A percentile compares a stretch with the other conserved stretches of the same genome.
These are phyloP conservation scores for Elsinoe fawcettii DNA, from an alignment of 2,329 filamentous ascomycete genomes.

Conservation along the genomic window DNA sequence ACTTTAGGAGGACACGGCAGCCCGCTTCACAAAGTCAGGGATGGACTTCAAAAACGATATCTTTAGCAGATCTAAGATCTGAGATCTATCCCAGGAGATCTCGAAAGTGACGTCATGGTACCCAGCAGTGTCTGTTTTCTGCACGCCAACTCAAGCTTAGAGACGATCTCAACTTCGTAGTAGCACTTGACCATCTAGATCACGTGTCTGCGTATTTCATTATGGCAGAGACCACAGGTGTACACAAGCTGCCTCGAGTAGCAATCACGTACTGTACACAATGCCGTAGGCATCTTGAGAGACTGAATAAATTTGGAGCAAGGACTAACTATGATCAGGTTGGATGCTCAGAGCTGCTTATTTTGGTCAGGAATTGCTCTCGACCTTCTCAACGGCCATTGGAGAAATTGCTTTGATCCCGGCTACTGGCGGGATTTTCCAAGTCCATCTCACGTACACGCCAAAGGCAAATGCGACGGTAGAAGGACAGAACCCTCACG, in stretches of 20 bases:
- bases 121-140: not conserved
- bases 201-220: not conserved
- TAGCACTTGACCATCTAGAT: too few relatives aligned
- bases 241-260: conserved; percentile 55
- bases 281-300: conserved; percentile 50
- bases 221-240: conserved; percentile 4
- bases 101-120: not conserved
- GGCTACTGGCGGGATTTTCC: conserved; percentile 74
- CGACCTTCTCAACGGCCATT: conserved; percentile 75
- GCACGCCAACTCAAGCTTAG: not conserved
- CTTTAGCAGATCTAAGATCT: conserved; percentile 4
- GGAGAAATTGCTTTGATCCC: conserved; percentile 86
- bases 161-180: not conserved
- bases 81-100: not conserved
- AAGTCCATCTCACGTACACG: conserved; percentile 54
- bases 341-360: conserved; percentile 38
- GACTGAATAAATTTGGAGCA: conserved; percentile 1
- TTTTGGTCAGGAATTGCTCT: conserved; percentile 92
- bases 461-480: conserved; percentile 2
- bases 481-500: too few relatives aligned
- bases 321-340: conserved; percentile 17
- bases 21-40: not conserved
- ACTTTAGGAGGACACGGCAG: not conserved
- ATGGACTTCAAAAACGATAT: not conserved
- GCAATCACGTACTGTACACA: conserved; percentile 91